phyloP scores from a whole-genome alignment of 805 yeast genomes.

The Saccharomycopsis vini region DNA sequence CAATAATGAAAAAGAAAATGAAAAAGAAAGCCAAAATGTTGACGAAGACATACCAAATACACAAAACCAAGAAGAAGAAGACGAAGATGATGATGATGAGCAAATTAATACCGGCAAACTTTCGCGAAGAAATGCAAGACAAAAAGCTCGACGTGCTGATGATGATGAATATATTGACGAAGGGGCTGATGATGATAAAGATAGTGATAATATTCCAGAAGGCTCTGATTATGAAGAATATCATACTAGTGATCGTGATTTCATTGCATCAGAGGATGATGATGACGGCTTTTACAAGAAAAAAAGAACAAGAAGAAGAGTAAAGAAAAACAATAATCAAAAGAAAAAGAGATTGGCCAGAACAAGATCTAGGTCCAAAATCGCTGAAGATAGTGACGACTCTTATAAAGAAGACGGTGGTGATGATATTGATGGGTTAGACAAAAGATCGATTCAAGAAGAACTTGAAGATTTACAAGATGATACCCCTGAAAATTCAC shows the following conservation, averaged over 20 bases:
- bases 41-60: too few relatives aligned
- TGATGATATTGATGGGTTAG: constrained; percentile 23
- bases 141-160: constrained; percentile 18
- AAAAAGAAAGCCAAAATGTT: too few relatives aligned
- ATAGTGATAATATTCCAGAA: constrained; percentile 20
- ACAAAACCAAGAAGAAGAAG: too few relatives aligned
- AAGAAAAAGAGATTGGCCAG: constrained; percentile 16
- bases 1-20: too few relatives aligned
- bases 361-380: background rate
- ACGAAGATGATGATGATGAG: too few relatives aligned
- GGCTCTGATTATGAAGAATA: constrained; percentile 1
- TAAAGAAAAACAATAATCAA: constrained; percentile 17
- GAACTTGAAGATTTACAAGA: constrained; percentile 21
- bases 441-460: constrained; percentile 21
- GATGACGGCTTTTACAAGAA: constrained; percentile 12
- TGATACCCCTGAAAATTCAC: constrained; percentile 24
- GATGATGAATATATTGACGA: constrained; percentile 23
- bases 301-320: constrained; percentile 17
- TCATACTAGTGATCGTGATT: constrained; percentile 20
- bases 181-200: constrained; percentile 29
- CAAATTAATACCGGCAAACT: too few relatives aligned
- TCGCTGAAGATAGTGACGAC: constrained; percentile 16
- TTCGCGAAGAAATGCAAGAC: too few relatives aligned
- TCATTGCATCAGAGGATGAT: constrained; percentile 25
- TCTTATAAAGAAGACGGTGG: constrained; percentile 25